Evolutionary conservation across 2,329 filamentous ascomycete genomes (phyloP), one percentile per base, ranked within the genome.

Genomic region (Cladosporium sphaerospermum): DNA sequence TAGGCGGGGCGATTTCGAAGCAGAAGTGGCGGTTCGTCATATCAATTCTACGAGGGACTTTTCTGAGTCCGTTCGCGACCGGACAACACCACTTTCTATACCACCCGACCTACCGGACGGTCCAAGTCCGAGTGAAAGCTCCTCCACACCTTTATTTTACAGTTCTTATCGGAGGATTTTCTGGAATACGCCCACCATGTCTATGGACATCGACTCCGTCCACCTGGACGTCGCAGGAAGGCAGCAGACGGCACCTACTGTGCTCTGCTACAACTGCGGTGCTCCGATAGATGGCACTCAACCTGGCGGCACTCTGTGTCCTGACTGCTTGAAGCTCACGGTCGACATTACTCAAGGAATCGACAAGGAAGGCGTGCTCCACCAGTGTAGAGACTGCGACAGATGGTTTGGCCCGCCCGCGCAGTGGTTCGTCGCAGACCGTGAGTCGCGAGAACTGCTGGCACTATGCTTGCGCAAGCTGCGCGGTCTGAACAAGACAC

Each of bases 231-330:
- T 59, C 13, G 39, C 44, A 39, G 36, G 49, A 10, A 43, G 44
- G 19, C 56, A 58, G 37, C 59, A 61, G 32, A 62, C 59, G 7
- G 59, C 61, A 16, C 66, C 67, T 55, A 88, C 84, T n/a, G 96
- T 97, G 67, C 86, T 99, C 54, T 99, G 93, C 74, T 96, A 89
- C 77, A 96, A 97, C 78, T 99, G 93, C 72, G 93, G 92, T 67
- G 90, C 89, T 56, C 86, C 92, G 37, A 96, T 99, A 65, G 91
- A 96, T 72, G 93, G 93, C 71, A 96, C 90, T 14, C 83, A 84
- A 11, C 79, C 88, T 23, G 85, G 87, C 50, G 90, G 90, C 57
- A 91, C 93, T 39, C 84, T 96, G 54, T 99, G 93, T 75, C 89
- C 89, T 71, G 92, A 97, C 77, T 97, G 93, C 72, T 84, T 97